These are phyloP conservation scores for Phytophthora europaea DNA, from an alignment of 352 stramenopile species.

Conservation along the genomic window DNA sequence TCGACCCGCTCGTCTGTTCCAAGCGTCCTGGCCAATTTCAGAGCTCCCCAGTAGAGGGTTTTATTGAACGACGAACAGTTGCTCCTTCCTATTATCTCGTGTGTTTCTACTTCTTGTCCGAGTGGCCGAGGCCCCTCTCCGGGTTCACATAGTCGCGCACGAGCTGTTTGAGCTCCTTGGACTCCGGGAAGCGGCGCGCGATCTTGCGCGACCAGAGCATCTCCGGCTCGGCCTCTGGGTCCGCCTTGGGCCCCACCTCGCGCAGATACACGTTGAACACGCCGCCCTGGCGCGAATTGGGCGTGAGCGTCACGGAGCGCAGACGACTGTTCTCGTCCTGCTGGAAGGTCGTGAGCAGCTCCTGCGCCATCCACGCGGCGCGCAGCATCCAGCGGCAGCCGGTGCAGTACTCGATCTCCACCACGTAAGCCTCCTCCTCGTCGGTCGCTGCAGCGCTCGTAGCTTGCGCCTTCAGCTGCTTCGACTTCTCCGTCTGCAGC, in stretches of 20 bases:
- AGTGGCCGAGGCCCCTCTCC: constrained; percentile 87
- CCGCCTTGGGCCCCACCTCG: constrained; percentile 36
- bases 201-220: constrained; percentile 90
- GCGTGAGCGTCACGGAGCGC: constrained; percentile 70
- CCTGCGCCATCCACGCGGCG: constrained; percentile 90
- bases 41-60: constrained; percentile 27
- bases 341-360: constrained; percentile 95
- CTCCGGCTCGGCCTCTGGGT: constrained; percentile 52
- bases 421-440: constrained; percentile 48
- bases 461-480: constrained; percentile 16
- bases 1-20: constrained; percentile 32
- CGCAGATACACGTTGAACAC: constrained; percentile 80
- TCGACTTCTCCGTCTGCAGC: constrained; percentile 3
- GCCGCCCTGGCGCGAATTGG: constrained; percentile 65
- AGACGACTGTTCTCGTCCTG: constrained; percentile 61
- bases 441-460: not conserved
- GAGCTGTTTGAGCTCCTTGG: constrained; percentile 94
- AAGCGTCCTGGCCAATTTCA: constrained; percentile 30
- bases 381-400: constrained; percentile 93
- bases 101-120: constrained; percentile 71
- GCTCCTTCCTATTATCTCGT: not conserved
- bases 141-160: constrained; percentile 91
- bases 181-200: constrained; percentile 90
- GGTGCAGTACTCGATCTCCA: constrained; percentile 95
- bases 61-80: constrained; percentile 4